Base-by-base conservation (phyloP, 2,329 filamentous ascomycete genomes). In the Coniochaeta ligniaria region DNA sequence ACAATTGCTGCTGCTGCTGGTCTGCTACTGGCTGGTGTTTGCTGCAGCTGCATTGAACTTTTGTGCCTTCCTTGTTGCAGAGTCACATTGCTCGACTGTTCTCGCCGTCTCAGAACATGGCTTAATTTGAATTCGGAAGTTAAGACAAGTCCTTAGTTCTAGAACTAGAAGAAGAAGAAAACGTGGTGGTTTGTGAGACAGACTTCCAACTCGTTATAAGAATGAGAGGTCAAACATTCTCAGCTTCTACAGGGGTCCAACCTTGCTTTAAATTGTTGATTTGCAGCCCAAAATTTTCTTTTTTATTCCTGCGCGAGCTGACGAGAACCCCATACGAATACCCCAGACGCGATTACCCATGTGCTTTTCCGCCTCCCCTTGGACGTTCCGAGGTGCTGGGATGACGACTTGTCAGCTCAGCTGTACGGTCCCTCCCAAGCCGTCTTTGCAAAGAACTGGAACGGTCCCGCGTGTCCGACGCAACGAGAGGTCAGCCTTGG, bases 181-280 rank as follows among this genome's bases (percentile, higher is more conserved):
- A n/a, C 38, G 17, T 41, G 38, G 16, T 14, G 3, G 5, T 41
- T 26, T 36, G 35, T 38, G 31, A 35, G 54, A 38, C 28, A 20
- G 3, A 20, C 26, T 35, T 22, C 11, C 17, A n/a, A 6, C 31
- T 24, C 31, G 54, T 24, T 20, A 35, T 57, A 38, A 36, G 43
- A 11, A 47, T 47, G 28, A 9, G 11, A 47, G 11, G 22, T n/a
- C 24, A 14, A 7, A 47, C n/a, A n/a, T 22, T 17, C 26, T 52
- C 47, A 52, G 24, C 47, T 52, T 24, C 26, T 31, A 57, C 54
- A 57, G 35, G 54, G 54, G 33, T 55, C 17, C n/a, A 24, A 24
- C 28, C 28, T 26, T 36, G 54, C 54, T 57, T 57, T 57, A 57
- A 57, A 57, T 57, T 57, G 54, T 35, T 36, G 20, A 57, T 57